phyloP scores from a whole-genome alignment of 1,139 yeast species.

The Pichia sp. region DNA sequence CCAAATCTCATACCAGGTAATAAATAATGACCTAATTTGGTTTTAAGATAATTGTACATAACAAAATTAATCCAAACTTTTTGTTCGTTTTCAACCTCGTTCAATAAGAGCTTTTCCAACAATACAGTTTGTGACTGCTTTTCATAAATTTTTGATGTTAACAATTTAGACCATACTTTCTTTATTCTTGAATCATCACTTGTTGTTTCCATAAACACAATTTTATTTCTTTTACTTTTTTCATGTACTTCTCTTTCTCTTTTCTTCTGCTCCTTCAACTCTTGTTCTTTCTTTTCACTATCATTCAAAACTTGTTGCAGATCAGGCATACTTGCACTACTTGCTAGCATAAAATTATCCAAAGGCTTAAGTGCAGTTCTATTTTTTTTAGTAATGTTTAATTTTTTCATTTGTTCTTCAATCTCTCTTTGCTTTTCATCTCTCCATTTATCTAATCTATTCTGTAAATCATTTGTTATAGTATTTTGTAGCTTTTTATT shows the following conservation, averaged over 20 bases:
- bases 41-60: conserved; percentile 40
- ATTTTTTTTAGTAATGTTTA: conserved; percentile 7
- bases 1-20: conserved; percentile 91
- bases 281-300: conserved; percentile 1
- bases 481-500: conserved; percentile 5
- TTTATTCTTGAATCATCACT: conserved; percentile 6
- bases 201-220: conserved; percentile 17
- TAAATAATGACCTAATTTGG: conserved; percentile 42
- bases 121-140: not conserved
- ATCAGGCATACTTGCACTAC: conserved; percentile 15
- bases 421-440: conserved; percentile 13
- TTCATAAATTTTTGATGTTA: not conserved
- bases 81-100: conserved; percentile 14
- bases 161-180: not conserved
- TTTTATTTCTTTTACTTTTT: conserved; percentile 10
- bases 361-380: conserved; percentile 1
- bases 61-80: conserved; percentile 18
- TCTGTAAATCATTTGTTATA: conserved; percentile 7
- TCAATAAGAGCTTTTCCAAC: not conserved
- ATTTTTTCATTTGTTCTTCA: conserved; percentile 13
- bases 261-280: not conserved
- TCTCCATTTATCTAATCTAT: conserved; percentile 12
- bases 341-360: conserved; percentile 3
- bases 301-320: conserved; percentile 10
- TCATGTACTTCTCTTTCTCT: conserved; percentile 8